Evolutionary conservation across 495 filamentous ascomycete genomes (phyloP).

Genomic region (Daldinia childiae): DNA sequence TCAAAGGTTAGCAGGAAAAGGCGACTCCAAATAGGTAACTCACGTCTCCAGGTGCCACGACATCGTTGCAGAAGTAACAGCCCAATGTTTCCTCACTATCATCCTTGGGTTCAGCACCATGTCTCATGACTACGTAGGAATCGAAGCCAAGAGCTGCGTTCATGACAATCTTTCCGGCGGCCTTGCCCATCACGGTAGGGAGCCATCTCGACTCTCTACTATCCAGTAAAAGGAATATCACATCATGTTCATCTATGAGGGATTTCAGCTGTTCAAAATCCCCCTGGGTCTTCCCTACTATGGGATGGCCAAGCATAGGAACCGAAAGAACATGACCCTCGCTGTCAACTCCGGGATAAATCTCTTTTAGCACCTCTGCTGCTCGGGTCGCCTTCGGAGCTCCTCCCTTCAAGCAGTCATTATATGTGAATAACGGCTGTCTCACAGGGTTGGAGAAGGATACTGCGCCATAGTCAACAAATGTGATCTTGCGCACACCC

Average conservation of each 20-base stretch:
- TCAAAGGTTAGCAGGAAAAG: slow-evolving; percentile 52
- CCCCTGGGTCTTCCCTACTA: slow-evolving; percentile 71
- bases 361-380: slow-evolving; percentile 80
- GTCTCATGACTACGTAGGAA: slow-evolving; percentile 95
- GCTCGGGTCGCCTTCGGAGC: slow-evolving; percentile 84
- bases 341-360: slow-evolving; percentile 89
- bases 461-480: slow-evolving; percentile 92
- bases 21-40: slow-evolving; percentile 49
- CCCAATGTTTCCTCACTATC: slow-evolving; percentile 73
- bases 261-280: slow-evolving; percentile 80
- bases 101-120: slow-evolving; percentile 69
- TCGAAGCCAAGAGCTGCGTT: slow-evolving; percentile 97
- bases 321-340: slow-evolving; percentile 82
- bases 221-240: slow-evolving; percentile 94
- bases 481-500: slow-evolving; percentile 96
- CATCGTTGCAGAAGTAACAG: slow-evolving; percentile 98
- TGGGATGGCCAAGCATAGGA: slow-evolving; percentile 93
- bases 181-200: slow-evolving; percentile 97
- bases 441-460: slow-evolving; percentile 98
- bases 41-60: slow-evolving; percentile 93
- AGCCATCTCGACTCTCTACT: slow-evolving; percentile 94
- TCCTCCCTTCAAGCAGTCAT: slow-evolving; percentile 87
- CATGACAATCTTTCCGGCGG: slow-evolving; percentile 90
- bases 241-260: slow-evolving; percentile 88
- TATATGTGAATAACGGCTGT: slow-evolving; percentile 89